A percentile compares a stretch with the other conserved stretches of the same genome.
phyloP scores from a whole-genome alignment of 1,284 basidiomycete genomes.

The Phylloporus gajari region DNA sequence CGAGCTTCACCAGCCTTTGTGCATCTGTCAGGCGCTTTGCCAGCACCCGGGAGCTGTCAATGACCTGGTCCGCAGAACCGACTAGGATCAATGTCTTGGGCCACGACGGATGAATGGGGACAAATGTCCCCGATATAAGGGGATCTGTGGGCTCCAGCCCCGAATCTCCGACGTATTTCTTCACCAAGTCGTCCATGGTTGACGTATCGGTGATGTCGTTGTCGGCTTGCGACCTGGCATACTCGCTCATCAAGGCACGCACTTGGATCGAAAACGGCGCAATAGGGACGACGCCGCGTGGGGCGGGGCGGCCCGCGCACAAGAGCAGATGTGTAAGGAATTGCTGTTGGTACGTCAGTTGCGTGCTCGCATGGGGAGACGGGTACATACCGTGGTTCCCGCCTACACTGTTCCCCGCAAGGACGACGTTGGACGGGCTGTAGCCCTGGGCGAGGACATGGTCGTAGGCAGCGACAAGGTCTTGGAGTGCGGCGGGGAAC shows the following conservation, averaged over 20 bases:
- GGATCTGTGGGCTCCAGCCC: conserved; percentile 22
- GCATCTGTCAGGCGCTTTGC: conserved; percentile 13
- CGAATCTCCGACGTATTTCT: conserved; percentile 27
- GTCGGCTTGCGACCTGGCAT: conserved; percentile 6
- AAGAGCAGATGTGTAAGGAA: conserved; percentile 37
- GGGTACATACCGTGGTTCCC: conserved; percentile 33
- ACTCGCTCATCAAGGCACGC: background rate
- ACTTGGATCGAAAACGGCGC: conserved; percentile 17
- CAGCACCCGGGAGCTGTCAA: conserved; percentile 17
- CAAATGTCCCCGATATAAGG: conserved; percentile 28
- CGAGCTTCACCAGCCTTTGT: too few relatives aligned
- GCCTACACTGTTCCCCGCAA: conserved; percentile 42
- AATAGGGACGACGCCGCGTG: conserved; percentile 21
- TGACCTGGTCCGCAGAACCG: conserved; percentile 26
- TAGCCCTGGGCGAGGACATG: conserved; percentile 37
- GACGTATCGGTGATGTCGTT: conserved; percentile 19
- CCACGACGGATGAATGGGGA: conserved; percentile 32
- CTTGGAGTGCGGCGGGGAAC: conserved; percentile 40
- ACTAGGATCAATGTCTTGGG: conserved; percentile 39
- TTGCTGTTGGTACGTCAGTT: conserved; percentile 17
- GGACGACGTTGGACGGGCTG: conserved; percentile 24
- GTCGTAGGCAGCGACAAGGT: conserved; percentile 37
- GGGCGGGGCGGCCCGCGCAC: conserved; percentile 18
- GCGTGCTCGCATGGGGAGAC: background rate
- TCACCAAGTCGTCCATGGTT: fast-evolving